phyloP scores from a whole-genome alignment of 2,329 filamentous ascomycete genomes.

The Fusarium xyrophilum region DNA sequence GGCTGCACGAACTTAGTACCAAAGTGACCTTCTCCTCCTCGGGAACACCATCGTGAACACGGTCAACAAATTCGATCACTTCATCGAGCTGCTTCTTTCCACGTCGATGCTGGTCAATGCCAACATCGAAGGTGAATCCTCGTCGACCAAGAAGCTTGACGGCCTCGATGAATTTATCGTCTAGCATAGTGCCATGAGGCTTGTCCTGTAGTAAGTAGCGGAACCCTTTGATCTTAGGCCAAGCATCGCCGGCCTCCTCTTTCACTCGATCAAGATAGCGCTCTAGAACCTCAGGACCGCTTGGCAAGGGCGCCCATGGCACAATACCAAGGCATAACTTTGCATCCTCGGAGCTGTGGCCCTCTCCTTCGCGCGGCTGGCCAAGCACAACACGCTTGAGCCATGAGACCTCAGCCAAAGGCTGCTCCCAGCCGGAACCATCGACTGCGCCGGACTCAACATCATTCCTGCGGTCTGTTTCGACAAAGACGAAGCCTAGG shows the following conservation, averaged over 20 bases:
- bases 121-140: slow-evolving; percentile 79
- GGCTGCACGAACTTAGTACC: slow-evolving; percentile 68
- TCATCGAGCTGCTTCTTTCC: slow-evolving; percentile 78
- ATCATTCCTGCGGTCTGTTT: slow-evolving; percentile 77
- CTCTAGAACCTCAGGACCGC: slow-evolving; percentile 65
- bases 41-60: slow-evolving; percentile 66
- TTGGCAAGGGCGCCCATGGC: slow-evolving; percentile 84
- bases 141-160: slow-evolving; percentile 69
- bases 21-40: slow-evolving; percentile 68
- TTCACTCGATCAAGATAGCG: slow-evolving; percentile 70
- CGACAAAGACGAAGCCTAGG: slow-evolving; percentile 80
- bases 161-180: slow-evolving; percentile 68
- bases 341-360: slow-evolving; percentile 55
- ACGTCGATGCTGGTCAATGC: slow-evolving; percentile 79
- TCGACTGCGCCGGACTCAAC: slow-evolving; percentile 55
- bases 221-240: slow-evolving; percentile 76
- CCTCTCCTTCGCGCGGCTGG: slow-evolving; percentile 61
- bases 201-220: slow-evolving; percentile 85
- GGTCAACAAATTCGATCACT: slow-evolving; percentile 72
- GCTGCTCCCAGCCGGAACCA: slow-evolving; percentile 67
- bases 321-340: slow-evolving; percentile 72
- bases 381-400: slow-evolving; percentile 71
- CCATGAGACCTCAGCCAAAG: slow-evolving; percentile 75
- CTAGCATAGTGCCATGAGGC: slow-evolving; percentile 68
- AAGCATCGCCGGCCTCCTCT: slow-evolving; percentile 68